These are phyloP conservation scores for Mikania micrantha DNA, from an alignment of 129 eudicot genomes.

Conservation along the genomic window DNA sequence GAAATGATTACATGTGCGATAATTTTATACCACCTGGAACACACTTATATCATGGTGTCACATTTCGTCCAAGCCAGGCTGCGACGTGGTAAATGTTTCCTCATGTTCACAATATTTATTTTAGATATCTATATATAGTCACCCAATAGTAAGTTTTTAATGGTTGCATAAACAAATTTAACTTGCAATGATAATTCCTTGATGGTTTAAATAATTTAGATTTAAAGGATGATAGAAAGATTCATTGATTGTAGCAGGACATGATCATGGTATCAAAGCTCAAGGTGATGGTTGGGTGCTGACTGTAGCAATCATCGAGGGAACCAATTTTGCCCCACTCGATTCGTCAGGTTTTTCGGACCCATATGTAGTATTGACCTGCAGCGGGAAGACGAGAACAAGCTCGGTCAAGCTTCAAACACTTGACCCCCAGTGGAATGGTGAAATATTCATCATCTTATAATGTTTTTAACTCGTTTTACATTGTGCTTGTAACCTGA, in stretches of 20 bases:
- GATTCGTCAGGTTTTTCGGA: slow-evolving; percentile 51
- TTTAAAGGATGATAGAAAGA: not conserved
- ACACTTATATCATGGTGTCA: slow-evolving; percentile 64
- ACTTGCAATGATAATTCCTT: not conserved
- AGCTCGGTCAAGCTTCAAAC: slow-evolving; percentile 97
- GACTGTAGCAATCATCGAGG: slow-evolving; percentile 82
- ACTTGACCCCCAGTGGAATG: slow-evolving; percentile 90
- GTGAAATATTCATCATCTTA: slow-evolving; percentile 18
- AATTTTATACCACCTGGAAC: slow-evolving; percentile 57
- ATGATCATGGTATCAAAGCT: slow-evolving; percentile 87
- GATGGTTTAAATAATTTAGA: not conserved
- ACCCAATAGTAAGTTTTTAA: not conserved
- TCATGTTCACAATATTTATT: not conserved
- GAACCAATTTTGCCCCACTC: slow-evolving; percentile 52
- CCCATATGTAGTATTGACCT: slow-evolving; percentile 81
- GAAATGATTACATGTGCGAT: slow-evolving; percentile 64
- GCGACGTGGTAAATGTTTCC: slow-evolving; percentile 40
- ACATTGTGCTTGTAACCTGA: not conserved
- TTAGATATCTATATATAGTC: not conserved
- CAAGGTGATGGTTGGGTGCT: slow-evolving; percentile 99
- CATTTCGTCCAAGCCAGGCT: slow-evolving; percentile 72
- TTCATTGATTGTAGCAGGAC: slow-evolving; percentile 40
- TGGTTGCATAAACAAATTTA: not conserved
- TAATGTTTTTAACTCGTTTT: not conserved
- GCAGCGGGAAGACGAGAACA: slow-evolving; percentile 86